A percentile compares a stretch with the other conserved stretches of the same genome.
These are phyloP conservation scores for Magnaporthales sp. DNA, from an alignment of 2,329 filamentous ascomycete genomes.

Conservation along the genomic window DNA sequence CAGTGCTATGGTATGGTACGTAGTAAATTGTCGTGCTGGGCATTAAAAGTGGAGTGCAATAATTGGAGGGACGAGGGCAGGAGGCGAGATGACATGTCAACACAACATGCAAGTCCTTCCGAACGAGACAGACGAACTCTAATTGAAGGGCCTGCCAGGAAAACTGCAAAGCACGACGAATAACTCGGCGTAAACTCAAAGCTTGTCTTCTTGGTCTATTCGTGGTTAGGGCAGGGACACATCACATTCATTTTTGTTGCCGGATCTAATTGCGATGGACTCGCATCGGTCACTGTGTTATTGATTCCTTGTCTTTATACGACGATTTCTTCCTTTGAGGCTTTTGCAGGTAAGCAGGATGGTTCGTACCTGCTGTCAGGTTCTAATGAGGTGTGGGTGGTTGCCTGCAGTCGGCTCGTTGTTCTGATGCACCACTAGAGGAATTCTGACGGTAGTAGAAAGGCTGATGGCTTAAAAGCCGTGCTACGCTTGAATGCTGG, in stretches of 20 bases:
- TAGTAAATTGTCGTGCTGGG: background rate
- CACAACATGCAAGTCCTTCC: background rate
- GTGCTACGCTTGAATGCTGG: background rate
- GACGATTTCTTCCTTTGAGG: background rate
- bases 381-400: background rate
- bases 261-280: background rate
- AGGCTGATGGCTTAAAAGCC: background rate
- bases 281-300: background rate
- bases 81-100: conserved; percentile 1
- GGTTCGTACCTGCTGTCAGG: background rate
- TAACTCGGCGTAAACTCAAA: background rate
- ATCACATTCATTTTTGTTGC: background rate
- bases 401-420: background rate
- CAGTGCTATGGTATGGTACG: background rate
- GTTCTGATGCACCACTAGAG: background rate
- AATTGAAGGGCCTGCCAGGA: background rate
- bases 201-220: background rate
- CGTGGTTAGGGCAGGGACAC: background rate
- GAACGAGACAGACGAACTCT: background rate
- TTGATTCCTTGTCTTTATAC: background rate
- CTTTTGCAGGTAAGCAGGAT: background rate
- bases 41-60: background rate
- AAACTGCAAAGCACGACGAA: background rate
- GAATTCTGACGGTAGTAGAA: background rate
- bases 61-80: background rate